Evolutionary conservation across 2,329 filamentous ascomycete species (phyloP), one percentile per base, ranked within the genome.

Genomic region (Erysiphe neolycopersici): DNA sequence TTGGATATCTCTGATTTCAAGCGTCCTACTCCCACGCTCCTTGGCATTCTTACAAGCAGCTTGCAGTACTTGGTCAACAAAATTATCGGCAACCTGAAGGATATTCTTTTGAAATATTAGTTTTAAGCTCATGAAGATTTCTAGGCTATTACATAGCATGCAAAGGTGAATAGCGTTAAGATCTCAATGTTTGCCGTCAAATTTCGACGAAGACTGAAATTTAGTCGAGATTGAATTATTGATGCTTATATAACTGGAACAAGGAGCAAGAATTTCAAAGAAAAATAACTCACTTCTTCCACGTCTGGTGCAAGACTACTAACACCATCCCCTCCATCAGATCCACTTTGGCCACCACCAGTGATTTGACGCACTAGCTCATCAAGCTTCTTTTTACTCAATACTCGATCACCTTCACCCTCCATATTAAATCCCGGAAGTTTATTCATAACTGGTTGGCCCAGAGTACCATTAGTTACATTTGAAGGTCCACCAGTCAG

Each of bases 321-420:
- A 47, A 74, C 75, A 49, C 81, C 78, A 41, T 73, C 69, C 19
- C 12, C 26, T 9, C 41, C 41, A n/a, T 71, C 66, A 48, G 81
- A 77, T 0, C 73, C 70, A 17, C 73, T 76, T 0, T 72, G 69
- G 22, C 73, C 76, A 10, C 78, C 79, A 44, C 85, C 85, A 32
- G 83, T 92, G 46, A 95, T 84, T 60, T 95, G 87, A 42, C 85
- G 74, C 9, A 95, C 85, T 33, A 98, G 68, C 58, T 94, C 87
- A 55, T 98, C 85, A 36, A 98, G 68, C 63, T 93, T 95, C 64
- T 92, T 91, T 71, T 94, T 94, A 63, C 79, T 91, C n/a, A 98
- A 66, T 1, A 98, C 79, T 38, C 85, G 77, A 54, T 94, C 84
- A 22, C 83, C 84, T 56, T 93, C 85, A 29, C 82, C 81, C 57